These are phyloP conservation scores for Auricularia sp. DNA, from an alignment of 768 basidiomycete species.

Conservation along the genomic window DNA sequence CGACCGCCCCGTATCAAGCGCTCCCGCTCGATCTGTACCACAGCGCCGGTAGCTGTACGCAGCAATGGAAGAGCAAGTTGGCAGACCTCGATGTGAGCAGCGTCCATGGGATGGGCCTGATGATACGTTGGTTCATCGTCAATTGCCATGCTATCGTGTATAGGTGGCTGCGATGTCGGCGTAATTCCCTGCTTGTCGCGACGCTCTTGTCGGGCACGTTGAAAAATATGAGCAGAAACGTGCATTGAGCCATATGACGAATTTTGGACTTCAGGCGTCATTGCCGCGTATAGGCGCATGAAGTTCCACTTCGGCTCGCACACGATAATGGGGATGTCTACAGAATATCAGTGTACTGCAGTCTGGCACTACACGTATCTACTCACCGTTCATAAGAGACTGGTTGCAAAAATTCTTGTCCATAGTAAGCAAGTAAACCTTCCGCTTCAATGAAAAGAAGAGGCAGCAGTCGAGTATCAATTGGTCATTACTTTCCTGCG, in stretches of 20 bases:
- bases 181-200: background rate
- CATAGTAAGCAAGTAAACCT: conserved; percentile 46
- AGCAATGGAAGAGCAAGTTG: background rate
- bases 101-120: background rate
- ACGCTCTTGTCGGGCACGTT: background rate
- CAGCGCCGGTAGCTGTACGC: background rate
- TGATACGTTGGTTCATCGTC: conserved; percentile 31
- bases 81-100: background rate
- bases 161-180: background rate
- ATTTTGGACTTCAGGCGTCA: background rate
- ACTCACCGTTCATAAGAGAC: conserved; percentile 37
- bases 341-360: background rate
- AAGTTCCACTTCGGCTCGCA: background rate
- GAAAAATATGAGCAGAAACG: background rate
- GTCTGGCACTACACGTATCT: too few species aligned
- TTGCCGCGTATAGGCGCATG: background rate
- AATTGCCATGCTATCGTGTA: conserved; percentile 42
- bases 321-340: conserved; percentile 3
- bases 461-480: conserved; percentile 69
- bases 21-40: background rate
- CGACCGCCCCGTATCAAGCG: background rate
- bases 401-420: conserved; percentile 60
- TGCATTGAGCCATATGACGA: background rate
- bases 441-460: conserved; percentile 38
- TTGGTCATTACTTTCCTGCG: conserved; percentile 46